Evolutionary conservation across 257 asterid genomes (phyloP).

Genomic region (Gentiana dahurica): DNA sequence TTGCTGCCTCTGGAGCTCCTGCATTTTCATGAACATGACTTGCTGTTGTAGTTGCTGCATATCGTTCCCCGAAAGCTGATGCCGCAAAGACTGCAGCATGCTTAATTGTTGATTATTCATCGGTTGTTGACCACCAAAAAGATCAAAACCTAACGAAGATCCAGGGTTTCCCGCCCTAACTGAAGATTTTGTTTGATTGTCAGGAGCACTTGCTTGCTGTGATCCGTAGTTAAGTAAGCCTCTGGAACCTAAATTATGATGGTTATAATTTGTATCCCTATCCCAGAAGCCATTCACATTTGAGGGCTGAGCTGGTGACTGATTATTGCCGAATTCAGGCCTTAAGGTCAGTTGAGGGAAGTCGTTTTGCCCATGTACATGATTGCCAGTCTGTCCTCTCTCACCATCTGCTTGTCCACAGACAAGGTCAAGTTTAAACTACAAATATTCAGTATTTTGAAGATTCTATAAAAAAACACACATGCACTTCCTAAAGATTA

Average conservation of each 20-base stretch:
- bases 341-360: conserved; percentile 41
- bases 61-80: conserved; percentile 58
- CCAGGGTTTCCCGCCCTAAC: conserved; percentile 45
- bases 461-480: not conserved
- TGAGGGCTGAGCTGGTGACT: conserved; percentile 45
- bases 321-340: conserved; percentile 46
- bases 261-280: conserved; percentile 48
- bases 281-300: conserved; percentile 47
- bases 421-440: not conserved
- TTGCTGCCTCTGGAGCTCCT: conserved; percentile 71
- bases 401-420: conserved; percentile 39
- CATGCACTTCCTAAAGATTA: not conserved
- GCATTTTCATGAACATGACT: conserved; percentile 39
- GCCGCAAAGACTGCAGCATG: conserved; percentile 58
- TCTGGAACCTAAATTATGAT: conserved; percentile 33
- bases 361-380: conserved; percentile 38
- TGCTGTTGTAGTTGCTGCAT: conserved; percentile 78
- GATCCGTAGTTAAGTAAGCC: conserved; percentile 47
- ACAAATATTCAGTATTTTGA: not conserved
- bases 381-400: conserved; percentile 48
- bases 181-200: conserved; percentile 44
- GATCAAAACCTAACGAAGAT: conserved; percentile 67
- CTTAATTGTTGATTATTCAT: conserved; percentile 59
- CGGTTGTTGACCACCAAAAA: conserved; percentile 86
- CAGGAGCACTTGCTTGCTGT: conserved; percentile 47